Evolutionary conservation across 768 basidiomycete genomes (phyloP), one percentile per base, ranked within the genome.

Genomic region (Leucosporidium yakuticum): DNA sequence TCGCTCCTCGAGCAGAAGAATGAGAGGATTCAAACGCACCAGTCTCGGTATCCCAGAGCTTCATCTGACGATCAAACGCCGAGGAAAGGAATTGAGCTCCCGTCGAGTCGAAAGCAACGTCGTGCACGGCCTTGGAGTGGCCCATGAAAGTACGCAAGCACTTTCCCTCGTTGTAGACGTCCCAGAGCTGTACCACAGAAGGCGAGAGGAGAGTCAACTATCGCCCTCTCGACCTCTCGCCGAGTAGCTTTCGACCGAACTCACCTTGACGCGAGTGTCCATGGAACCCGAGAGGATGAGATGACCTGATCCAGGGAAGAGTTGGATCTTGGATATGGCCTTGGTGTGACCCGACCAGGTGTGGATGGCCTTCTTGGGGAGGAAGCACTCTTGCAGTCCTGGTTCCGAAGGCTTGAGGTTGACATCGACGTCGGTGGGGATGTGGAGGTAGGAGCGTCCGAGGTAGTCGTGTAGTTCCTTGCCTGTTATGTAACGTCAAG

Each of bases 1-100:
- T 6, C 9, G 23, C 12, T 31, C 17, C 5, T 2, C 0, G 25
- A 56, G 8, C 15, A 25, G 36, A 12, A 39, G 25, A 31, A 2
- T 17, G 20, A 31, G 62, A 56, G 29, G 56, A 20, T 29, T 29
- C 4, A 15, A 47, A 57, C 66, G 39, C 39, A 74, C 80, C 95
- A 0, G 96, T 98, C 80, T 99, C 96, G 25, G 96, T 97, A 76
- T 99, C 95, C 96, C 96, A 99, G 19, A 97, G 83, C 80, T 99
- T 99, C 87, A 98, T 93, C 77, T 92, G 89, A 60, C 93, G 88
- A 79, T 99, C 96, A 75, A 96, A 98, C 60, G 86, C 88, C 73
- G 94, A 95, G 21, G 90, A 93, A 59, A 99, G 78, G 82, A 99
- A 98, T 71, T 83, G 84, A 47, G 83, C 84, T 2, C 96, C 96